phyloP scores from a whole-genome alignment of 371 early-diverging fungal species.

The Syncephalis plumigaleata region DNA sequence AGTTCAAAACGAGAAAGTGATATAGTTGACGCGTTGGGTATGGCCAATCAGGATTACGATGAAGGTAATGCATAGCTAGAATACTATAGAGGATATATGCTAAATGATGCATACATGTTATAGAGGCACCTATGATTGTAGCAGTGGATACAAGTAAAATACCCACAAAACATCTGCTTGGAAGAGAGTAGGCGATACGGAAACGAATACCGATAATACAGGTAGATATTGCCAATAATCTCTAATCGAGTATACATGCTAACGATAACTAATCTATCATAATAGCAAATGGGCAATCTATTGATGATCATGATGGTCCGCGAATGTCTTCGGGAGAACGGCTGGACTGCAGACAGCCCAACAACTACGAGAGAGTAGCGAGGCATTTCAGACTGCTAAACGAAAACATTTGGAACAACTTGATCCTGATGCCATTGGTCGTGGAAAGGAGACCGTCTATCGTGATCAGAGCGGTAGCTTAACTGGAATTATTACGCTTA shows the following conservation, averaged over 20 bases:
- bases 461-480: slow-evolving; percentile 33
- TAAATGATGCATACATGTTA: not conserved
- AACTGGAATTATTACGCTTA: not conserved
- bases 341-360: slow-evolving; percentile 33
- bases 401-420: slow-evolving; percentile 17
- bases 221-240: not conserved
- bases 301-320: slow-evolving; percentile 3
- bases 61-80: not conserved
- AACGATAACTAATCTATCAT: not conserved
- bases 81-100: not conserved
- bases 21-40: not conserved
- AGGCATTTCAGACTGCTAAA: slow-evolving; percentile 7
- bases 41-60: not conserved
- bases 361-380: slow-evolving; percentile 23
- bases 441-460: slow-evolving; percentile 46
- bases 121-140: too few species aligned
- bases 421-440: slow-evolving; percentile 21
- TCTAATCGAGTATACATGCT: not conserved
- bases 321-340: slow-evolving; percentile 30
- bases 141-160: not conserved
- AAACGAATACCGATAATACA: not conserved
- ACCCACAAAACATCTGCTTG: not conserved
- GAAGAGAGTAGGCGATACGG: not conserved
- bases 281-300: not conserved
- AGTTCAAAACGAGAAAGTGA: not conserved